Percentiles rank a stretch among this genome's conserved stretches.
phyloP scores from a whole-genome alignment of 2,329 filamentous ascomycete genomes.

The Aspergillus fructus region DNA sequence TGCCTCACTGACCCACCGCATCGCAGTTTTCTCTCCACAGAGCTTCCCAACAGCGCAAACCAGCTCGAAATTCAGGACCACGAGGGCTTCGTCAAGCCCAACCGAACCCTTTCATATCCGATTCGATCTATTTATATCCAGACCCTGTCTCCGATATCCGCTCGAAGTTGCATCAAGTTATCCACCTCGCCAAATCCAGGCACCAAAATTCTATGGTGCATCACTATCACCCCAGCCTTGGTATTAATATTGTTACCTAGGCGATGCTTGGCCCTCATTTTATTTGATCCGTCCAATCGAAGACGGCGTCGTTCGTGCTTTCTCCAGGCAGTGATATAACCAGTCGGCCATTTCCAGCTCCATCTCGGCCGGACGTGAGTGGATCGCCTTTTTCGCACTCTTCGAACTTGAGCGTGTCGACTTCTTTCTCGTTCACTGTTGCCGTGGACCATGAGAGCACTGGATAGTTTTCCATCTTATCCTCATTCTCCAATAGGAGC shows the following conservation, averaged over 20 bases:
- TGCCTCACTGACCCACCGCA: background rate
- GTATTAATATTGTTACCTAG: background rate
- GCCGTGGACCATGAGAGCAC: background rate
- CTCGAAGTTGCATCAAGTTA: background rate
- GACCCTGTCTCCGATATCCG: background rate
- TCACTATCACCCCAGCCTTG: background rate
- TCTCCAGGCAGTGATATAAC: background rate
- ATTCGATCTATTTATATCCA: conserved; percentile 6
- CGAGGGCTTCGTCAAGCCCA: background rate
- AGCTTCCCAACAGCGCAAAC: background rate
- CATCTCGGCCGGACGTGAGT: background rate
- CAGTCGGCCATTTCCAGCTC: background rate
- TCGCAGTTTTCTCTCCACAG: background rate
- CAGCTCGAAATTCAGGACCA: no score
- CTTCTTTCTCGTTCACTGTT: background rate
- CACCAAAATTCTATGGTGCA: background rate
- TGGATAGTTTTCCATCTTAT: background rate
- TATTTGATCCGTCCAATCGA: background rate
- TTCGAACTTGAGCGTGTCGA: background rate
- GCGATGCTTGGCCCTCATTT: background rate
- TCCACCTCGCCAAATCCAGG: background rate
- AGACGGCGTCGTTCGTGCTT: background rate
- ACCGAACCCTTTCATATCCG: background rate
- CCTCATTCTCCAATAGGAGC: background rate
- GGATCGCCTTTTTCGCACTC: background rate